Percentiles rank a stretch among this genome's conserved stretches.
These are phyloP conservation scores for Phycomyces blakesleeanus DNA, from an alignment of 192 early-diverging fungal genomes.

Conservation along the genomic window DNA sequence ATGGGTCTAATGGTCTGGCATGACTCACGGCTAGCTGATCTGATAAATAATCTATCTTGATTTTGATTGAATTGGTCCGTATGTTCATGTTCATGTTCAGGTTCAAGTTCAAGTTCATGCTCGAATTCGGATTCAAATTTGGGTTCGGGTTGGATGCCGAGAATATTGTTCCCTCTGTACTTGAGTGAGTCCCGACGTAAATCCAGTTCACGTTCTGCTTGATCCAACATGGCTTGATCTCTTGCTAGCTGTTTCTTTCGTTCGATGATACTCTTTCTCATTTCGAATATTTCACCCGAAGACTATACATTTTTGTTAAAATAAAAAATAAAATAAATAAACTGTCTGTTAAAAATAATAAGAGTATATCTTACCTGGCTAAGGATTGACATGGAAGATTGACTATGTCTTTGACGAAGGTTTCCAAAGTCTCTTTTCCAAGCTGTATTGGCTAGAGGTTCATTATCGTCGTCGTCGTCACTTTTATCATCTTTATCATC, in stretches of 20 bases:
- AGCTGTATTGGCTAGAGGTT: not conserved
- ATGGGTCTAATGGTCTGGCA: too few species aligned
- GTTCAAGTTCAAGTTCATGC: too few species aligned
- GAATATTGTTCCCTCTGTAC: constrained; percentile 11
- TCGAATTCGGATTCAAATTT: too few species aligned
- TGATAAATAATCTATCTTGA: too few species aligned
- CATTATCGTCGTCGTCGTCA: constrained; percentile 1
- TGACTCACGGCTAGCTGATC: too few species aligned
- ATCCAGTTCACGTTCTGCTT: constrained; percentile 6
- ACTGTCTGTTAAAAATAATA: too few species aligned
- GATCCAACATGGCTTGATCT: not conserved
- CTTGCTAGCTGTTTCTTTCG: constrained; percentile 1
- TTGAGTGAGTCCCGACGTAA: not conserved
- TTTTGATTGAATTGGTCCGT: too few species aligned
- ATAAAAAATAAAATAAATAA: too few species aligned
- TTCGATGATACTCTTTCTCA: constrained; percentile 4
- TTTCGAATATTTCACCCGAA: constrained; percentile 8
- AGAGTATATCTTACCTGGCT: not conserved
- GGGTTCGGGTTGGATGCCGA: constrained; percentile 6
- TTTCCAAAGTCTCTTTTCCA: not conserved
- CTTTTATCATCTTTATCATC: constrained; percentile 2
- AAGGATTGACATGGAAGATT: not conserved
- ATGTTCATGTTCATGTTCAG: too few species aligned
- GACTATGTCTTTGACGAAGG: not conserved
- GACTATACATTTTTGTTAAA: too few species aligned